Evolutionary conservation across 495 filamentous ascomycete genomes (phyloP), one percentile per base, ranked within the genome.

Genomic region (Aspergillus hancockii): DNA sequence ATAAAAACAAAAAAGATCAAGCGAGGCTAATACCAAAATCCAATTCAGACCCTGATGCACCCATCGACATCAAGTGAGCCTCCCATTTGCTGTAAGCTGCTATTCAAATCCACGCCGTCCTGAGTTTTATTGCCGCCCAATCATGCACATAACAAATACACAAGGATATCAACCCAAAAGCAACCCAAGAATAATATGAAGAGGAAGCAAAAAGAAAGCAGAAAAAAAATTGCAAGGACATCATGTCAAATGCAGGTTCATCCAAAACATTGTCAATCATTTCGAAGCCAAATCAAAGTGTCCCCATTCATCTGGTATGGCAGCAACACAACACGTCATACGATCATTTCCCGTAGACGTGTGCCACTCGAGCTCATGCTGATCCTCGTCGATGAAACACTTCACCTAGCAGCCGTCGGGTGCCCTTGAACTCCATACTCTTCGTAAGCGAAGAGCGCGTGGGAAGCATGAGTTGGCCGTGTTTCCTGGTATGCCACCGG

Each of bases 351-450:
- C 22, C 23, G 8, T 18, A 14, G 16, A 36, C n/a, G 40, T 21
- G 41, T 45, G n/a, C 14, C 41, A 45, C 41, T 45, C 41, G 9
- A 51, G 54, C 10, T 71, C 70, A 71, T 64, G 73, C 70, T 16
- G 74, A 75, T 61, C 71, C 67, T 46, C 74, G 61, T 49, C 88
- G 89, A 65, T 88, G 79, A 68, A 96, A 89, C 47, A 93, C 81
- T 61, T 92, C 88, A 75, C 91, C 85, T 66, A 94, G 87, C 65
- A 96, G 78, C 57, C 86, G 80, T 62, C 83, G 87, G 14, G 90
- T 88, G 58, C 83, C 86, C 62, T 89, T 77, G 58, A 85, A 81
- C 58, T 90, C 89, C 60, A 90, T 75, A 23, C 73, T 67, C 71
- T 83, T 78, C 41, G 85, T 83, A 62, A 85, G 75, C 23, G 85